Conservation (phyloP, 1,284 basidiomycete species). For the Papiliotrema flavescens region DNA sequence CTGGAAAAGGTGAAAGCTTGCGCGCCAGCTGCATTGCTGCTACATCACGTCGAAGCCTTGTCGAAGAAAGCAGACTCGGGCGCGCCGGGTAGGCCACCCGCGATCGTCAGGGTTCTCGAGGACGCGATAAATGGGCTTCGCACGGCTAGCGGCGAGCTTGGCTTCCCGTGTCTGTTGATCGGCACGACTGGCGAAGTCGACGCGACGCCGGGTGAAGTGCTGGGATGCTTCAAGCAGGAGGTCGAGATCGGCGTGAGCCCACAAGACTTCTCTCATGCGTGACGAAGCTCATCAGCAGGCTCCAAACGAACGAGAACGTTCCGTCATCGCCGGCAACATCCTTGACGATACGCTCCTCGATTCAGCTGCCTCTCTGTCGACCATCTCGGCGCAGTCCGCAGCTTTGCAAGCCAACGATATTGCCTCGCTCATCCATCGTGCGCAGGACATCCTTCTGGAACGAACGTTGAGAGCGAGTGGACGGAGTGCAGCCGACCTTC, state of each 20-base stretch:
- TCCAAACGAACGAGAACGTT: constrained; percentile 71
- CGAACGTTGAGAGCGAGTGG: constrained; percentile 39
- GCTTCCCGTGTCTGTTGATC: constrained; percentile 66
- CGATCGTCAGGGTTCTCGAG: constrained; percentile 36
- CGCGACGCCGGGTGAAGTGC: constrained; percentile 62
- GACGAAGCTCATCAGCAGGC: constrained; percentile 56
- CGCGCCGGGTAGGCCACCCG: constrained; percentile 59
- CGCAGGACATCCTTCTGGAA: constrained; percentile 60
- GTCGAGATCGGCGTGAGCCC: constrained; percentile 64
- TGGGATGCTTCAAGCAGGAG: constrained; percentile 84
- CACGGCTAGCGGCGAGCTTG: constrained; percentile 10
- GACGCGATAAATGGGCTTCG: constrained; percentile 18
- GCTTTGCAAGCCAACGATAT: constrained; percentile 85
- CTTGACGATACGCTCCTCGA: constrained; percentile 56
- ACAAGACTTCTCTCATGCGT: background rate
- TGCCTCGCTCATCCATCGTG: constrained; percentile 63
- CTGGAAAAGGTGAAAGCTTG: constrained; percentile 77
- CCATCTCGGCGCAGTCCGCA: constrained; percentile 83
- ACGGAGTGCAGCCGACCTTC: constrained; percentile 27
- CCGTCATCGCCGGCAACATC: constrained; percentile 59
- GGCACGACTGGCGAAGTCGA: constrained; percentile 72
- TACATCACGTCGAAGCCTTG: constrained; percentile 82
- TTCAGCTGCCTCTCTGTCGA: constrained; percentile 71
- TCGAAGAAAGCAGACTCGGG: constrained; percentile 64
- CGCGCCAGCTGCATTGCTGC: constrained; percentile 78